Percentiles rank a stretch among this genome's conserved stretches.
Evolutionary conservation across 208 protist genomes (phyloP).

Genomic region (Trichomonas vaginalis): DNA sequence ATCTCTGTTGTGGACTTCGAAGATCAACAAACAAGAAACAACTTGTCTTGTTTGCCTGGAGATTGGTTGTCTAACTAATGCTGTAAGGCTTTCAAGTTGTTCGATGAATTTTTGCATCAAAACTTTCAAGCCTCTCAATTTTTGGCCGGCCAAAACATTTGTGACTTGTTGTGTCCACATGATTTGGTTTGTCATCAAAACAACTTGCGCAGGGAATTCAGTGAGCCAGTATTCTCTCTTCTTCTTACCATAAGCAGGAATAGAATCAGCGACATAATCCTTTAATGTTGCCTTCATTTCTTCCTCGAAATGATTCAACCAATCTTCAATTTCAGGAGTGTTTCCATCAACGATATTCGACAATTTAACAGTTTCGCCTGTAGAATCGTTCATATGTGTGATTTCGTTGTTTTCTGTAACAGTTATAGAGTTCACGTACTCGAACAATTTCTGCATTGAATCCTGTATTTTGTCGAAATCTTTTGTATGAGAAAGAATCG

Average conservation of each 20-base stretch:
- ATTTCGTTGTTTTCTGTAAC: conserved; percentile 54
- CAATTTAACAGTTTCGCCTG: conserved; percentile 77
- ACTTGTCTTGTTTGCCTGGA: background rate
- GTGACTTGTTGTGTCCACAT: conserved; percentile 70
- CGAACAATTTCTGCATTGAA: conserved; percentile 5
- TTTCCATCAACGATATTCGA: conserved; percentile 64
- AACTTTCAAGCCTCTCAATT: background rate
- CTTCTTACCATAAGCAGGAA: conserved; percentile 28
- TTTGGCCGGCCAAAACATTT: conserved; percentile 47
- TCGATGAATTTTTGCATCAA: conserved; percentile 38
- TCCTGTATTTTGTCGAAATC: background rate
- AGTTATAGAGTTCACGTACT: background rate
- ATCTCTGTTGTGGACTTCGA: conserved; percentile 60
- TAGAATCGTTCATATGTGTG: conserved; percentile 72
- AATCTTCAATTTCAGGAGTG: conserved; percentile 76
- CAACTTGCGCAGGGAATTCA: conserved; percentile 68
- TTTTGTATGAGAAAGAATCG: conserved; percentile 59
- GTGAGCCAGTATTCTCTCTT: conserved; percentile 67
- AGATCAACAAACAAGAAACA: conserved; percentile 27
- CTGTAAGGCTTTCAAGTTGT: background rate
- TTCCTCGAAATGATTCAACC: conserved; percentile 76
- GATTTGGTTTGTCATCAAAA: conserved; percentile 72
- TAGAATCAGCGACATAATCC: background rate
- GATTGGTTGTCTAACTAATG: background rate
- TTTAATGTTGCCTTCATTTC: conserved; percentile 24